A percentile compares a stretch with the other conserved stretches of the same genome.
phyloP scores from a whole-genome alignment of 208 protist genomes.

The Trypanosoma melophagium region DNA sequence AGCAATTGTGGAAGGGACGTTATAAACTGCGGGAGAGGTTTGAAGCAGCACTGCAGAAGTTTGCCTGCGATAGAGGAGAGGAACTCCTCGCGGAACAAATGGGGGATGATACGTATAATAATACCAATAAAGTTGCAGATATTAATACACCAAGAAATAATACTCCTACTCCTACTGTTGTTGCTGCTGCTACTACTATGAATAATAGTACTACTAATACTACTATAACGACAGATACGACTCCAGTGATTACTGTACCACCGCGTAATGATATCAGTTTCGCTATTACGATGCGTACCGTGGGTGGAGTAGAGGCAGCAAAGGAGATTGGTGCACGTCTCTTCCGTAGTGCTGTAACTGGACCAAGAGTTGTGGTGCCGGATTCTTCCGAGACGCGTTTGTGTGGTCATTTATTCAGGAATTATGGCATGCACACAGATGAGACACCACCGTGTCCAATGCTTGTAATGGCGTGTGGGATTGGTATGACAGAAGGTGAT shows the following conservation, averaged over 20 bases:
- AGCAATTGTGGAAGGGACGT: conserved; percentile 72
- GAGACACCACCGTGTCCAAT: conserved; percentile 32
- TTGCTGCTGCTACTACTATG: too few species aligned
- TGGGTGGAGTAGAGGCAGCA: conserved; percentile 19
- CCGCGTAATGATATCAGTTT: conserved; percentile 85
- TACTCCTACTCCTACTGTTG: too few species aligned
- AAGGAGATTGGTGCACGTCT: conserved; percentile 65
- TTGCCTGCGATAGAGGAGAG: conserved; percentile 57
- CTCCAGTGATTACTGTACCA: too few species aligned
- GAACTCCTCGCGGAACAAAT: conserved; percentile 37
- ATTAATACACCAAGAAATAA: neutral
- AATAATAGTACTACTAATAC: too few species aligned
- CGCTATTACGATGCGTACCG: conserved; percentile 63
- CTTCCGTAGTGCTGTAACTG: conserved; percentile 71
- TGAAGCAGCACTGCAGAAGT: conserved; percentile 33
- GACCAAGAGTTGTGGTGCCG: conserved; percentile 67
- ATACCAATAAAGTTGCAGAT: too few species aligned
- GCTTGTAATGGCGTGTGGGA: conserved; percentile 68
- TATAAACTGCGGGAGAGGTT: conserved; percentile 56
- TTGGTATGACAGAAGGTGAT: conserved; percentile 58
- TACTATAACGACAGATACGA: too few species aligned
- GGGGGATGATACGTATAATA: conserved; percentile 8
- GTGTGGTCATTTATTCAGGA: conserved; percentile 45
- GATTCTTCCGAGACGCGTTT: conserved; percentile 31
- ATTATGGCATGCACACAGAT: conserved; percentile 69